Evolutionary conservation across 2,329 filamentous ascomycete genomes (phyloP).

Genomic region (Mycosphaerelloides madeirae): DNA sequence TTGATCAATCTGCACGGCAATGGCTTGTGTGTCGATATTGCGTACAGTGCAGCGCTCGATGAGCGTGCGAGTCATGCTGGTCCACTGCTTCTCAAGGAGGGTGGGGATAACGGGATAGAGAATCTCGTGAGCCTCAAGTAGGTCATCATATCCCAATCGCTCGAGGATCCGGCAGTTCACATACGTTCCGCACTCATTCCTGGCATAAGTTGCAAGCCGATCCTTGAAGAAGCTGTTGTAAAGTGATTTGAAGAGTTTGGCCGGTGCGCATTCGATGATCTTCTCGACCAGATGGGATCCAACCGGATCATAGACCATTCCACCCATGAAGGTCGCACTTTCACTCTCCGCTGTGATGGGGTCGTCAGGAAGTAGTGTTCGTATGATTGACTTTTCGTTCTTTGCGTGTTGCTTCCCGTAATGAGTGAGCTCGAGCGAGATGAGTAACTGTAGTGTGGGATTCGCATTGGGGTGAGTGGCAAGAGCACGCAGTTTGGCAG

Average conservation of each 20-base stretch:
- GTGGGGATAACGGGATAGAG: conserved; percentile 68
- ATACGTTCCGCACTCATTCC: conserved; percentile 87
- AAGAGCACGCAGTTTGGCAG: conserved; percentile 74
- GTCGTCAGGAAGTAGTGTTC: conserved; percentile 73
- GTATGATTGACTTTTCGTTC: conserved; percentile 65
- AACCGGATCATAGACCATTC: conserved; percentile 82
- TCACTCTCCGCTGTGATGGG: conserved; percentile 68
- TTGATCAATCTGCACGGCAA: conserved; percentile 55
- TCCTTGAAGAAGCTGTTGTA: conserved; percentile 76
- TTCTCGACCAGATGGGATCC: conserved; percentile 87
- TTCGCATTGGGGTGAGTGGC: conserved; percentile 88
- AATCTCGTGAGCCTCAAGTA: conserved; percentile 65
- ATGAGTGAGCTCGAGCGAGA: conserved; percentile 77
- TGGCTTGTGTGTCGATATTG: conserved; percentile 51
- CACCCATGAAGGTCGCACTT: conserved; percentile 74
- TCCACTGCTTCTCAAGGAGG: conserved; percentile 69
- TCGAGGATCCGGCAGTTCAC: conserved; percentile 78
- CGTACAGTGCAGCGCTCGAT: conserved; percentile 78
- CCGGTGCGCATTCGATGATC: conserved; percentile 73
- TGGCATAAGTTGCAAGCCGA: conserved; percentile 71
- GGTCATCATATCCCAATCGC: conserved; percentile 79
- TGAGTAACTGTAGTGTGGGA: conserved; percentile 82
- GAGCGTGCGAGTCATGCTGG: conserved; percentile 72
- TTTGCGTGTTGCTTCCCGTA: conserved; percentile 64
- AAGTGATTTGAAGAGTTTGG: conserved; percentile 84